phyloP scores from a whole-genome alignment of 2,329 filamentous ascomycete genomes.

The Ophiocordyceps sinensis region DNA sequence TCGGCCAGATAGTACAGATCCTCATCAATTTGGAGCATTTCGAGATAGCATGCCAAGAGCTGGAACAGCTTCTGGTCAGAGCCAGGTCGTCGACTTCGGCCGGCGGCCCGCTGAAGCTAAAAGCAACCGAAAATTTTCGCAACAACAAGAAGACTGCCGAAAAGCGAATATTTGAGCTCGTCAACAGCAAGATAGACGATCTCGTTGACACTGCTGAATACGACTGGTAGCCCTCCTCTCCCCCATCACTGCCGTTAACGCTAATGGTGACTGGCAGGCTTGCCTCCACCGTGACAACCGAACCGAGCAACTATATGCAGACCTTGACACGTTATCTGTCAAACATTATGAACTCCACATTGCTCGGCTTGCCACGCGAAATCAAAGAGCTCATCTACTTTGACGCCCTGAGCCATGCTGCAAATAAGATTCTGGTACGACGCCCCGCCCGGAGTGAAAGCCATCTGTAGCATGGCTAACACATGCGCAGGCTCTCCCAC shows the following conservation, averaged over 20 bases:
- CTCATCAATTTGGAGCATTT: conserved; percentile 96
- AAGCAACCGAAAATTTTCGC: conserved; percentile 74
- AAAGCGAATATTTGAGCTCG: conserved; percentile 94
- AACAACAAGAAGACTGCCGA: conserved; percentile 91
- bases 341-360: conserved; percentile 91
- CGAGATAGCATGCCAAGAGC: conserved; percentile 78
- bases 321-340: conserved; percentile 84
- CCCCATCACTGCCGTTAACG: neutral
- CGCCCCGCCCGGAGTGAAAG: neutral
- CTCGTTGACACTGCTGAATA: conserved; percentile 95
- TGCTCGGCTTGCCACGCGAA: conserved; percentile 82
- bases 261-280: conserved; percentile 21
- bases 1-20: conserved; percentile 96
- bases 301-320: conserved; percentile 89
- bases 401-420: conserved; percentile 82
- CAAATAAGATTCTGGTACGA: conserved; percentile 62
- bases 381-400: conserved; percentile 98
- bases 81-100: conserved; percentile 71
- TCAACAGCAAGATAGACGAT: conserved; percentile 98
- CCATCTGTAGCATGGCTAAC: conserved; percentile 5
- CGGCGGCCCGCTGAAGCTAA: conserved; percentile 64
- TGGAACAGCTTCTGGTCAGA: conserved; percentile 74
- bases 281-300: conserved; percentile 42
- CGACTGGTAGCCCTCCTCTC: conserved; percentile 48
- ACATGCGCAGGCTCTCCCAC: conserved; percentile 48